Percentiles rank a stretch among this genome's conserved stretches.
Conservation (phyloP, 805 yeast genomes). For the Barnettozyma sucrosica region DNA sequence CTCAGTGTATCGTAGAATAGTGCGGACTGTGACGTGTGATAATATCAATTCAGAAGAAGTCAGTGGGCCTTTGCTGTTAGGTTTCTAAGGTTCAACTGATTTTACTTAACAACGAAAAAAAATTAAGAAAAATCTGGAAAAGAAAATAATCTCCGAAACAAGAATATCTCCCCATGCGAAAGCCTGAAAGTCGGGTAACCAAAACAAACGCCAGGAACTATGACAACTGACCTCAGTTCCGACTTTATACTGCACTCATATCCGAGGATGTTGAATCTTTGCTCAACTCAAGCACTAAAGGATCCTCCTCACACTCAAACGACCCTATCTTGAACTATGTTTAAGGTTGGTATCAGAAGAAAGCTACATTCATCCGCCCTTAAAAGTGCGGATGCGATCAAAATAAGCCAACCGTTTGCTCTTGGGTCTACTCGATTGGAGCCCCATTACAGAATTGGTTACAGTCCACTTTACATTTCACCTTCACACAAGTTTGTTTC, state of each 20-base stretch:
- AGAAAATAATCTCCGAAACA: slow-evolving; percentile 5
- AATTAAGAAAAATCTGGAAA: neutral
- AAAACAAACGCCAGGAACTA: neutral
- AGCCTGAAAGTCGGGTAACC: neutral
- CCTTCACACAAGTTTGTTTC: slow-evolving; percentile 60
- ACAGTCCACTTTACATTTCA: slow-evolving; percentile 57
- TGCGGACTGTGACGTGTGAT: neutral
- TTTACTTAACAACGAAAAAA: neutral
- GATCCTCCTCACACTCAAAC: too few species aligned
- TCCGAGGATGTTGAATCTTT: neutral
- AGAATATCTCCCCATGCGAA: slow-evolving; percentile 11
- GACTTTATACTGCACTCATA: too few species aligned
- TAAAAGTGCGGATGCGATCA: slow-evolving; percentile 14
- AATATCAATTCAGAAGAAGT: neutral
- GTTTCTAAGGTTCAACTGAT: neutral
- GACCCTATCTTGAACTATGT: neutral
- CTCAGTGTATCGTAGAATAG: neutral
- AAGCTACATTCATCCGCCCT: neutral
- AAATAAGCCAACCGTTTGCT: slow-evolving; percentile 36
- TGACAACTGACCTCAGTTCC: neutral
- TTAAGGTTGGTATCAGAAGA: neutral
- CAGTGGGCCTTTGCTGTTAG: neutral
- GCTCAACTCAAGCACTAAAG: too few species aligned
- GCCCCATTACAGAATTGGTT: slow-evolving; percentile 46
- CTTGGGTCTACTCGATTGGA: slow-evolving; percentile 43